A percentile compares a stretch with the other conserved stretches of the same genome.
Evolutionary conservation across 2,329 filamentous ascomycete genomes (phyloP).

Genomic region (Pestalotiopsis sp.): DNA sequence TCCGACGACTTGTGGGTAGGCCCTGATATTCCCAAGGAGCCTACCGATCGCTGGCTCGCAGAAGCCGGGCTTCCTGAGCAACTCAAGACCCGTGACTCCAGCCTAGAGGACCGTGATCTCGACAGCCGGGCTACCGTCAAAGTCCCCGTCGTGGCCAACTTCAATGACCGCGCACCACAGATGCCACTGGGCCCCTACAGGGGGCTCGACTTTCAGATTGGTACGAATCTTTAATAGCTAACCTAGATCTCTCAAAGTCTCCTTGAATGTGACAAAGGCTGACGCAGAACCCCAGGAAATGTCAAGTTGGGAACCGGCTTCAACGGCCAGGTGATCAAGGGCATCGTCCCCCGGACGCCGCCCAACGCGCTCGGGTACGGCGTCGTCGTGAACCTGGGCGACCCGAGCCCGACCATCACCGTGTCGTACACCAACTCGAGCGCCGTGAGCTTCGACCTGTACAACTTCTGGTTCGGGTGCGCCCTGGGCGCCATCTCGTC

Average conservation of each 20-base stretch:
- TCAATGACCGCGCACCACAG: background rate
- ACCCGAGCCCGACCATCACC: background rate
- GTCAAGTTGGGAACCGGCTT: background rate
- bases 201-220: background rate
- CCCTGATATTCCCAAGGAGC: background rate
- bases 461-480: background rate
- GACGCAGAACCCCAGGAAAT: background rate
- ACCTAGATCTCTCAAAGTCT: too few species aligned
- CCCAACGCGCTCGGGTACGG: background rate
- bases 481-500: background rate
- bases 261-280: background rate
- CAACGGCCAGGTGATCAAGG: background rate
- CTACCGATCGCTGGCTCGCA: background rate
- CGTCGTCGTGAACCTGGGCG: background rate
- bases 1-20: background rate
- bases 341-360: background rate
- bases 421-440: background rate
- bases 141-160: background rate
- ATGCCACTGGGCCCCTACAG: background rate
- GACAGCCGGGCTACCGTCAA: background rate
- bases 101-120: background rate
- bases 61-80: background rate
- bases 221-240: background rate
- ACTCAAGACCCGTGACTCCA: background rate
- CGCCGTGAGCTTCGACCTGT: background rate